Conservation (phyloP, 1,284 basidiomycete genomes). For the Ceratobasidium sp. region DNA sequence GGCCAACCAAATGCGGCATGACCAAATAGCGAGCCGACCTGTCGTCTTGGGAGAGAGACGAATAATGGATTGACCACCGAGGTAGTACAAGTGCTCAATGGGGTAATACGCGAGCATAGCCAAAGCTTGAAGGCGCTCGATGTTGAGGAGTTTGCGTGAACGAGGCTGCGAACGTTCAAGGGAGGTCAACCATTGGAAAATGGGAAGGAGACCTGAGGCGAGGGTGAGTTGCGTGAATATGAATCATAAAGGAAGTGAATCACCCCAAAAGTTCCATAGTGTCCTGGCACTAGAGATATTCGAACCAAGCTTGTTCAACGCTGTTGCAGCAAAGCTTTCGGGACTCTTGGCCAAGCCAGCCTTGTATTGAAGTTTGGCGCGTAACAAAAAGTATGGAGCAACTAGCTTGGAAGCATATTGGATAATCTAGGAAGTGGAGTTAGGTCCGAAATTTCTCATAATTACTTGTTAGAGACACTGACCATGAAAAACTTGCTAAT, state of each 20-base stretch:
- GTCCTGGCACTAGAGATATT: constrained; percentile 71
- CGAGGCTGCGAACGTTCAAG: constrained; percentile 72
- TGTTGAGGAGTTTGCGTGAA: constrained; percentile 70
- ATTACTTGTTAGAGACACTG: constrained; percentile 40
- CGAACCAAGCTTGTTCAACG: constrained; percentile 62
- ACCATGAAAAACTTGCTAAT: constrained; percentile 79
- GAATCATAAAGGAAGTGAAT: constrained; percentile 43
- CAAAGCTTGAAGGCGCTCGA: constrained; percentile 83
- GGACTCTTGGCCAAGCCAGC: constrained; percentile 62
- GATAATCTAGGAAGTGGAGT: constrained; percentile 59
- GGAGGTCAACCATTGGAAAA: constrained; percentile 77
- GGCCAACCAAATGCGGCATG: constrained; percentile 75
- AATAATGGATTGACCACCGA: constrained; percentile 65
- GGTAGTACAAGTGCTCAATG: constrained; percentile 78
- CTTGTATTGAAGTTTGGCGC: constrained; percentile 70
- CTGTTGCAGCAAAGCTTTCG: constrained; percentile 61
- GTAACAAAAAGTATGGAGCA: constrained; percentile 66
- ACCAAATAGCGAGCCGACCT: constrained; percentile 65
- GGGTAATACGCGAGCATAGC: constrained; percentile 85
- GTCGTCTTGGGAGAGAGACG: constrained; percentile 55
- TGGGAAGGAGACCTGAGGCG: constrained; percentile 69
- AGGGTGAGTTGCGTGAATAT: background rate
- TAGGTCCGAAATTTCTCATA: background rate
- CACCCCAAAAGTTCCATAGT: constrained; percentile 79
- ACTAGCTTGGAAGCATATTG: constrained; percentile 74